Evolutionary conservation across 176 grass and related monocot genomes (phyloP).

Genomic region (Musa troglodytarum): DNA sequence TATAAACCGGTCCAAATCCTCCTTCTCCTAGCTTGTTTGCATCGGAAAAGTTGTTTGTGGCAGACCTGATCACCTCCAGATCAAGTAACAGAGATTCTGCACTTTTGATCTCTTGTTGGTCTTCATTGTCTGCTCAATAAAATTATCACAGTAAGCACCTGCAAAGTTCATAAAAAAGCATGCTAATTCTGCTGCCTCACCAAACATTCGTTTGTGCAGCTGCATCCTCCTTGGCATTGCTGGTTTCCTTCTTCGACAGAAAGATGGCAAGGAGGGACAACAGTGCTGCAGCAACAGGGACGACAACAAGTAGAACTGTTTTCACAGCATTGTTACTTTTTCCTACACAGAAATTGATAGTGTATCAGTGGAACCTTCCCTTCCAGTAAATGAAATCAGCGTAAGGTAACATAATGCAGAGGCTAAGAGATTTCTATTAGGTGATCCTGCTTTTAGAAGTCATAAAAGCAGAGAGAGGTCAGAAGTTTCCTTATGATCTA

Average conservation of each 20-base stretch:
- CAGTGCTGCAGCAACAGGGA: constrained; percentile 17
- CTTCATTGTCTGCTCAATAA: constrained; percentile 2
- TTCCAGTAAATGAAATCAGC: no score
- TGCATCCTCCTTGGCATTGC: neutral
- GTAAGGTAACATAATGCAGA: no score
- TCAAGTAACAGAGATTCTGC: constrained; percentile 27
- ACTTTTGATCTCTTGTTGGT: constrained; percentile 20
- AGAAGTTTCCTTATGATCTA: no score
- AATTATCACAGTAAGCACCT: neutral
- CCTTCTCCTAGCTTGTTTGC: constrained; percentile 54
- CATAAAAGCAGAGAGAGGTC: no score
- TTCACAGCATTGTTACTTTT: neutral
- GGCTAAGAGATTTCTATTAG: no score
- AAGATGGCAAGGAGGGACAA: constrained; percentile 18
- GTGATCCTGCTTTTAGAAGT: no score
- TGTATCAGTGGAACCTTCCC: no score
- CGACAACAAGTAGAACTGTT: constrained; percentile 23
- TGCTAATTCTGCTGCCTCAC: neutral
- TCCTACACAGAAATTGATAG: neutral
- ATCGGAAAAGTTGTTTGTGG: constrained; percentile 50
- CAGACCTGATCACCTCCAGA: constrained; percentile 30
- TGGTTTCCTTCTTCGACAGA: constrained; percentile 5
- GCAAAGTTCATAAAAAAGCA: no score
- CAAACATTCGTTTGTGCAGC: neutral
- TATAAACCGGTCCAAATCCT: constrained; percentile 64